These are phyloP conservation scores for Cucumis cinereus DNA, from an alignment of 306 rosid genomes.

Conservation along the genomic window DNA sequence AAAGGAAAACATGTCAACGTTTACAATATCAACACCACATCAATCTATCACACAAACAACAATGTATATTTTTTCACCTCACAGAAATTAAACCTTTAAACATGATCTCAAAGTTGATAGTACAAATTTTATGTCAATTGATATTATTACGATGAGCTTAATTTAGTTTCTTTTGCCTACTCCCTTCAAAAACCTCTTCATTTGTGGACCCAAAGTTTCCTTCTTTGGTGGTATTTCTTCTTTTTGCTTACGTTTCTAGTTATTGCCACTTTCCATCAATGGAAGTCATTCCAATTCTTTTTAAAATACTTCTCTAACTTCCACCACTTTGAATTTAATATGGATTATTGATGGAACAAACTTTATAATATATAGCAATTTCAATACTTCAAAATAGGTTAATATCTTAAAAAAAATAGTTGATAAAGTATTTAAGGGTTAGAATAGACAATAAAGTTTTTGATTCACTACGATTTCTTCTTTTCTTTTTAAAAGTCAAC, in stretches of 20 bases:
- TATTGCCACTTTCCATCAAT: background rate
- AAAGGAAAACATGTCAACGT: no score
- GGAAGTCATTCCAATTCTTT: background rate
- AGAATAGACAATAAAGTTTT: no score
- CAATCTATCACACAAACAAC: no score
- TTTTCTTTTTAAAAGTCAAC: no score
- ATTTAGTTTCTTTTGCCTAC: background rate
- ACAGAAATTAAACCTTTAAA: no score
- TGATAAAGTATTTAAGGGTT: no score
- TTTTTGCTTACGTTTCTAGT: background rate
- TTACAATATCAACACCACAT: no score
- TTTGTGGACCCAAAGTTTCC: constrained; percentile 2
- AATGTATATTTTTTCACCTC: no score
- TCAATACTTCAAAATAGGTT: background rate
- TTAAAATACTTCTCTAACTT: background rate
- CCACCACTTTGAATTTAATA: background rate
- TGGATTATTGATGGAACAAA: background rate
- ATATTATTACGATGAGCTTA: background rate
- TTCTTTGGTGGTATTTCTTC: background rate
- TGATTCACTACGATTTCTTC: no score
- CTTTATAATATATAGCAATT: background rate
- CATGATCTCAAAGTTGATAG: no score
- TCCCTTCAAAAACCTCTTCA: background rate
- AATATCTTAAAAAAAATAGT: background rate
- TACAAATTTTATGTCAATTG: no score